A percentile compares a stretch with the other conserved stretches of the same genome.
Evolutionary conservation across 1,284 basidiomycete species (phyloP).

Genomic region (Papiliotrema flavescens): DNA sequence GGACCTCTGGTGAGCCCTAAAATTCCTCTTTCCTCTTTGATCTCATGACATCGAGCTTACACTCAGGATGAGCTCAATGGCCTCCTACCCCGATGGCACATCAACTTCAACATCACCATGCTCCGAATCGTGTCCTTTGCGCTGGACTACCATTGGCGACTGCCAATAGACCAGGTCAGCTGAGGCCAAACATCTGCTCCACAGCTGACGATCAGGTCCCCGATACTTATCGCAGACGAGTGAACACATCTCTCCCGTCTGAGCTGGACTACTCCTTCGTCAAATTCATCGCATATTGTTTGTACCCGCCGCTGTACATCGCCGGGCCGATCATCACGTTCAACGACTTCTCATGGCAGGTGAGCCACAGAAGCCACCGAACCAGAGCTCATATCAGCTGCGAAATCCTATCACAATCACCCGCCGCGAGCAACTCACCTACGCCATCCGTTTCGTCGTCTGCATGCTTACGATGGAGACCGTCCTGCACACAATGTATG

Average conservation of each 20-base stretch:
- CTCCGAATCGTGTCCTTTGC: slow-evolving; percentile 87
- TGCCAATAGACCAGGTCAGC: neutral
- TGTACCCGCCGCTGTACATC: slow-evolving; percentile 92
- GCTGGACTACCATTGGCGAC: slow-evolving; percentile 84
- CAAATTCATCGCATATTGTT: slow-evolving; percentile 68
- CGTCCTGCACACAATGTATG: slow-evolving; percentile 91
- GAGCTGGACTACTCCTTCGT: slow-evolving; percentile 55
- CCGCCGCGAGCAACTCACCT: slow-evolving; percentile 50
- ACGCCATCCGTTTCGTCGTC: slow-evolving; percentile 67
- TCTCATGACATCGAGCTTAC: neutral
- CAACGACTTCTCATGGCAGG: slow-evolving; percentile 92
- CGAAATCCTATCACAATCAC: slow-evolving; percentile 52
- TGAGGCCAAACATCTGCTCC: no score
- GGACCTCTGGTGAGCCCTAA: slow-evolving; percentile 55
- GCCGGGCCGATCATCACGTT: slow-evolving; percentile 96
- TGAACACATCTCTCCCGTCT: slow-evolving; percentile 51
- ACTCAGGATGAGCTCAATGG: slow-evolving; percentile 61
- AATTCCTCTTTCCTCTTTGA: no score
- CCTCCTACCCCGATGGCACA: slow-evolving; percentile 83
- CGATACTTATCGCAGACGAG: slow-evolving; percentile 53
- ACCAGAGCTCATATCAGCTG: slow-evolving; percentile 21
- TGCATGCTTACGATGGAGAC: slow-evolving; percentile 84
- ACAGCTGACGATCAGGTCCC: slow-evolving; percentile 13
- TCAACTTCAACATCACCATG: slow-evolving; percentile 97
- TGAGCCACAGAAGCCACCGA: slow-evolving; percentile 48